Evolutionary conservation across 768 basidiomycete species (phyloP), one percentile per base, ranked within the genome.

Genomic region (Pulveroboletus ravenelii): DNA sequence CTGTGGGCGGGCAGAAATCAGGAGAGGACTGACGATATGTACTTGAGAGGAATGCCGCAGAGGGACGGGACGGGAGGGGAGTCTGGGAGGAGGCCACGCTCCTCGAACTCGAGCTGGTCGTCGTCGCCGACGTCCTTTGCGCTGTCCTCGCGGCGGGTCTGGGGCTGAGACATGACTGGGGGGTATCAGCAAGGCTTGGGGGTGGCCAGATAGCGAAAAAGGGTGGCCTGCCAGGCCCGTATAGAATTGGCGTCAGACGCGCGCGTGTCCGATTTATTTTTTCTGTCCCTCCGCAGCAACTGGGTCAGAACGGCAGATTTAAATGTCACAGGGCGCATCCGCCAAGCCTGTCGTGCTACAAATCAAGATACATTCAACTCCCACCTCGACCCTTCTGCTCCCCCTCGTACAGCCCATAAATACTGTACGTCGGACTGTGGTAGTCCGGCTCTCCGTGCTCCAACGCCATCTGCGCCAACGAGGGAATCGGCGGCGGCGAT

Each of bases 391-490:
- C 82, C 69, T 79, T 86, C 56, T n/a, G n/a, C n/a, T 82, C 82
- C 25, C 68, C 73, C 46, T 80, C 84, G 60, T 89, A 89, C 56
- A 89, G 57, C 36, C 84, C 84, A 61, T 85, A 90, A 48, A 91
- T 79, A 63, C 88, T 91, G 57, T 90, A 90, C 6, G 89, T 90
- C 15, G 89, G 87, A 59, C 88, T 88, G 53, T 81, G 74, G 53
- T 90, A 89, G 42, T 79, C 78, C 5, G 79, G 77, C 50, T 85
- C 79, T 2, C 70, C 66, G 53, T 85, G 84, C 40, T 79, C 76
- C 61, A 89, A 63, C 43, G 78, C 87, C 87, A 90, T 64, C 67
- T 89, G 89, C 9, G 85, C 73, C 46, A 90, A 64, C 23, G 86
- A 87, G 10, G 86, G 87, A 37, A 88, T 63, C 18, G 81, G 77